Base-by-base conservation (phyloP, 2,329 filamentous ascomycete genomes). In the Sarocladiaceae sp. region DNA sequence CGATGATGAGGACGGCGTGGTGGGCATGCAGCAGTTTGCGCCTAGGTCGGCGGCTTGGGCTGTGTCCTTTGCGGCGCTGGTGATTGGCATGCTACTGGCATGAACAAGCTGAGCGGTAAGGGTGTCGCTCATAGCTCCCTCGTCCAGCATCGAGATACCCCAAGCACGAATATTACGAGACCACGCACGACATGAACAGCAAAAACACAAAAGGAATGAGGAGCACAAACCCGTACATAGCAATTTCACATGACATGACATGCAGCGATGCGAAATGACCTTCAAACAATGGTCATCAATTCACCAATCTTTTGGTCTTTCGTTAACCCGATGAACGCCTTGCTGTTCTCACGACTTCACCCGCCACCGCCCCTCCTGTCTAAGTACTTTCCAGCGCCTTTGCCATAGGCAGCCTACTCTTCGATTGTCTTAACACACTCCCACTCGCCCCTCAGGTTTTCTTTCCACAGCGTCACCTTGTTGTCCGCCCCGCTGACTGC, bases 391-490 rank as follows among this genome's bases (percentile, higher is more conserved):
- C 20, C 26, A 20, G 24, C 5, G 42, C 48, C 51, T 47, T 46
- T 45, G 50, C 43, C 12, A 29, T n/a, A 9, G 26, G 9, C n/a
- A 9, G 26, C 51, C 58, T 73, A 95, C 69, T 95, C 88, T 64
- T 95, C 91, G 62, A 98, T 90, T 48, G 88, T 89, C 78, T 95
- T 96, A 53, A 97, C 88, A 58, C 86, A 88, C 68, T 97, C 90
- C 93, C 93, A 98, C 61, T 95, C 88, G 45, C 93, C 93, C 62
- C 85, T 86, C 55, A 98, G 72, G 63, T 95, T 95, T 77, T 98
- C 93, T 77, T 97, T 98, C 91, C 91, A 98, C 64, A 98, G 67
- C 44, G 85, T 94, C 45, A 98, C 90, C 70, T 94, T 90, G 74
- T 98, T 98, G 68, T 98, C 91, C 20, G 85, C 88, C 31, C 88